Percentiles rank a stretch among this genome's conserved stretches.
phyloP scores from a whole-genome alignment of 2,329 filamentous ascomycete species.

The Hymenoscyphus salicellus region DNA sequence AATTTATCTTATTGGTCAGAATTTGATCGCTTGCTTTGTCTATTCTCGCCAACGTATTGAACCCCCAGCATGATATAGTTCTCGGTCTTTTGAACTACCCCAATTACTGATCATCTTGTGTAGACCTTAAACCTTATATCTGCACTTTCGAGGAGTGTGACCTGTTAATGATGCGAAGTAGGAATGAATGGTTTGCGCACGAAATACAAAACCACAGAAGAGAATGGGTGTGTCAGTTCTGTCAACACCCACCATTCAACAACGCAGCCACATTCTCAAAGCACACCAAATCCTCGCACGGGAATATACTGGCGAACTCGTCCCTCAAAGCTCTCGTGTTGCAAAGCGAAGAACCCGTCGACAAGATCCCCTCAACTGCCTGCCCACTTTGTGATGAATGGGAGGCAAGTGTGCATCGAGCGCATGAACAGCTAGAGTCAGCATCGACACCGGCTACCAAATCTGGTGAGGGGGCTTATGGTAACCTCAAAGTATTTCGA shows the following conservation, averaged over 20 bases:
- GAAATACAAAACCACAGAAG: constrained; percentile 34
- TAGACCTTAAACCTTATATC: constrained; percentile 37
- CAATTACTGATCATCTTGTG: background rate
- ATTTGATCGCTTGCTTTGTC: too few species aligned
- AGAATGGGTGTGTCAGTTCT: constrained; percentile 32
- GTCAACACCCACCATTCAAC: constrained; percentile 15
- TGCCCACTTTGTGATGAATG: constrained; percentile 37
- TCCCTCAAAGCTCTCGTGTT: constrained; percentile 27
- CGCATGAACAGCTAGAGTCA: background rate
- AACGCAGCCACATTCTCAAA: constrained; percentile 14
- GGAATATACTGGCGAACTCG: constrained; percentile 8
- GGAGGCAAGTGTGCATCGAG: constrained; percentile 18
- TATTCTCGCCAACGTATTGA: too few species aligned
- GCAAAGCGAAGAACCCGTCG: constrained; percentile 27
- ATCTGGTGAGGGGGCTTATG: constrained; percentile 14
- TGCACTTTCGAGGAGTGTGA: constrained; percentile 38
- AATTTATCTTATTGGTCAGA: too few species aligned
- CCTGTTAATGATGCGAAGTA: constrained; percentile 31
- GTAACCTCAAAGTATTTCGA: constrained; percentile 22
- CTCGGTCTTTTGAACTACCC: too few species aligned
- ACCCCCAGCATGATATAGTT: too few species aligned
- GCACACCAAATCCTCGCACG: constrained; percentile 20
- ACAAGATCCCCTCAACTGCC: constrained; percentile 24
- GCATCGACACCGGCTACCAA: background rate
- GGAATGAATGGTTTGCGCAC: constrained; percentile 37